These are phyloP conservation scores for Colletotrichum tofieldiae DNA, from an alignment of 2,329 filamentous ascomycete species.

Conservation along the genomic window DNA sequence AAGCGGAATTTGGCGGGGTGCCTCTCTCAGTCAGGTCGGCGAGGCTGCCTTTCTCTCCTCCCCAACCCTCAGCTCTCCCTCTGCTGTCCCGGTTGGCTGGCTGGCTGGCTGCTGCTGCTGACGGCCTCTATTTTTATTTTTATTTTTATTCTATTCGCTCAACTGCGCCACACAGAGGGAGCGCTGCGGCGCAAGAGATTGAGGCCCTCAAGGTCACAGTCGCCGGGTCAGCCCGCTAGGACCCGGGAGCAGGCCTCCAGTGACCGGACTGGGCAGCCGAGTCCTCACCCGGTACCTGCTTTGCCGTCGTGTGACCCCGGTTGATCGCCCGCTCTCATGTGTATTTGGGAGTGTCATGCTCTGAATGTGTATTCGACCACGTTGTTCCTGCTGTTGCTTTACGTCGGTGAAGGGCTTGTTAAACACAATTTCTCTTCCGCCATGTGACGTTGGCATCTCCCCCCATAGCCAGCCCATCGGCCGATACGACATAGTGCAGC, in stretches of 20 bases:
- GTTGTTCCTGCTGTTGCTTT: background rate
- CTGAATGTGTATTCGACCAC: background rate
- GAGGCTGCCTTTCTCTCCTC: background rate
- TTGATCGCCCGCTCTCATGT: background rate
- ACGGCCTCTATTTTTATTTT: background rate
- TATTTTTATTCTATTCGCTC: background rate
- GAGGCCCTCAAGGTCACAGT: slow-evolving; percentile 3
- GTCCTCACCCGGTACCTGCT: background rate
- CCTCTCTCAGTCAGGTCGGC: background rate
- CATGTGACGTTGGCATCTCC: background rate
- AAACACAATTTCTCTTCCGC: background rate
- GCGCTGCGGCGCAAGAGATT: slow-evolving; percentile 15
- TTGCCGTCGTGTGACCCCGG: background rate
- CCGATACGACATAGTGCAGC: background rate
- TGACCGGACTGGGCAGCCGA: background rate
- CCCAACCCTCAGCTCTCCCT: background rate
- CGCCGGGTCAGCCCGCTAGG: slow-evolving; percentile 13
- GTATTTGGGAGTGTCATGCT: background rate
- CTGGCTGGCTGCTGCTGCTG: background rate
- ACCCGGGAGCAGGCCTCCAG: slow-evolving; percentile 35
- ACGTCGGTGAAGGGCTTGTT: background rate
- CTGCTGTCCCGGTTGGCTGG: background rate
- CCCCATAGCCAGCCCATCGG: background rate
- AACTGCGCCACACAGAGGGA: slow-evolving; percentile 29
- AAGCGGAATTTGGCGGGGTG: slow-evolving; percentile 5